Base-by-base conservation (phyloP, 2,329 filamentous ascomycete genomes). In the Tolypocladium tropicale region DNA sequence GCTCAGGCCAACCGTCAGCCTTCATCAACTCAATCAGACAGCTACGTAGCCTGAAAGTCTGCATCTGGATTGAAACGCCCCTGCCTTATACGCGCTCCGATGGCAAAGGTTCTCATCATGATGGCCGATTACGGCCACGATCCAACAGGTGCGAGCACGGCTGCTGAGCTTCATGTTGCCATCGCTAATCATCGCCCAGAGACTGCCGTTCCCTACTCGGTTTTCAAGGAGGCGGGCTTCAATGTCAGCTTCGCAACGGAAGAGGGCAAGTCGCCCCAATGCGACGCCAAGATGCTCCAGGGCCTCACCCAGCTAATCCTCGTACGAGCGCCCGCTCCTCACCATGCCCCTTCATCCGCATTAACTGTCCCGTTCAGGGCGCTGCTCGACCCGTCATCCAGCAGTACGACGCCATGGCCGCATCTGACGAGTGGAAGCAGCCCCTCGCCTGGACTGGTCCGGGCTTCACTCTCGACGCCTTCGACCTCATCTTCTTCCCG, bases 71-170 rank as follows among this genome's bases (percentile, higher is more conserved):
- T n/a, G n/a, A n/a, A n/a, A n/a, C n/a, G n/a, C 43, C 21, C 9
- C 16, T 14, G 28, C 6, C 28, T 21, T 30, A 6, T 9, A n/a
- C 7, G 32, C 46, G 25, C n/a, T 28, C 12, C 28, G 28, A 64
- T 65, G 64, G 59, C 57, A 36, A 77, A 75, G 59, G 72, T 72
- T 28, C 62, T 78, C 41, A 73, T 80, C 48, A 61, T 78, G 54
- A 80, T 81, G 77, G 73, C 78, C 46, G 78, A 81, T 61, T 80
- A 80, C 58, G 78, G 78, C 48, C 76, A 81, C 61, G 78, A 81
- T 60, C 79, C 78, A 2, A 80, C 78, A 49, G 77, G 78, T 80
- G 59, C 34, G 52, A 28, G 18, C 18, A 12, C 6, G 33, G 18
- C 21, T 5, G 10, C 12, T 18, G 21, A 12, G 12, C 18, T 33